Percentiles rank a stretch among this genome's conserved stretches.
These are phyloP conservation scores for Vitis rotundifolia DNA, from an alignment of 164 flowering plant species.

Conservation along the genomic window DNA sequence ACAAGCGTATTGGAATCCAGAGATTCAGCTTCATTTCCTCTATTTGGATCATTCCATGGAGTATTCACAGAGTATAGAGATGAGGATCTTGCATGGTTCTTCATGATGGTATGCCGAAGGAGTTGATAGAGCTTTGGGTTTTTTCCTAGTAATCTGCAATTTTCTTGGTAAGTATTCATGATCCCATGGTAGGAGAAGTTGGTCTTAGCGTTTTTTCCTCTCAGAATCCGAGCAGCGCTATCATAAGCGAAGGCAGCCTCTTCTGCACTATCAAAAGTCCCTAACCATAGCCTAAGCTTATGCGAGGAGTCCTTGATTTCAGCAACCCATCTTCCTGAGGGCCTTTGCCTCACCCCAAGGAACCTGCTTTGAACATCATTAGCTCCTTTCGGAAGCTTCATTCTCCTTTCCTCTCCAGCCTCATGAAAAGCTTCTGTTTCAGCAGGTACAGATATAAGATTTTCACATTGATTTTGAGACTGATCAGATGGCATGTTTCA, in stretches of 20 bases:
- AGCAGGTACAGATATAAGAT: background rate
- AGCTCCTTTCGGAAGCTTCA: conserved; percentile 1
- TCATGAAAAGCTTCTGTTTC: background rate
- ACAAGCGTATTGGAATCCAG: conserved; percentile 21
- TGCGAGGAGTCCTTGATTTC: conserved; percentile 56
- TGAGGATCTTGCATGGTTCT: conserved; percentile 32
- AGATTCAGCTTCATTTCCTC: conserved; percentile 1
- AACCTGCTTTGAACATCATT: conserved; percentile 21
- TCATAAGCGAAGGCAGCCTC: conserved; percentile 68
- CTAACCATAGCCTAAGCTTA: conserved; percentile 61
- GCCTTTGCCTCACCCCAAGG: conserved; percentile 66
- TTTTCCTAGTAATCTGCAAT: conserved; percentile 22
- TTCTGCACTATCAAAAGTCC: conserved; percentile 55
- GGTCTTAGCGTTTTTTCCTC: conserved; percentile 62
- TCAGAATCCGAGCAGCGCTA: conserved; percentile 47
- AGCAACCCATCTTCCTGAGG: conserved; percentile 72
- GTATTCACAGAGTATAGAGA: background rate
- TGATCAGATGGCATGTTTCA: conserved; percentile 7
- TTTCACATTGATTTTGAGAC: conserved; percentile 3
- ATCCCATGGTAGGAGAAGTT: conserved; percentile 36
- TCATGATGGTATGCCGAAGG: conserved; percentile 45
- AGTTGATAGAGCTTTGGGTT: conserved; percentile 44
- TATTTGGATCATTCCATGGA: conserved; percentile 5
- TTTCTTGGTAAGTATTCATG: conserved; percentile 24
- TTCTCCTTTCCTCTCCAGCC: background rate